Base-by-base conservation (phyloP, 768 basidiomycete genomes). In the Kwoniella botswanensis region DNA sequence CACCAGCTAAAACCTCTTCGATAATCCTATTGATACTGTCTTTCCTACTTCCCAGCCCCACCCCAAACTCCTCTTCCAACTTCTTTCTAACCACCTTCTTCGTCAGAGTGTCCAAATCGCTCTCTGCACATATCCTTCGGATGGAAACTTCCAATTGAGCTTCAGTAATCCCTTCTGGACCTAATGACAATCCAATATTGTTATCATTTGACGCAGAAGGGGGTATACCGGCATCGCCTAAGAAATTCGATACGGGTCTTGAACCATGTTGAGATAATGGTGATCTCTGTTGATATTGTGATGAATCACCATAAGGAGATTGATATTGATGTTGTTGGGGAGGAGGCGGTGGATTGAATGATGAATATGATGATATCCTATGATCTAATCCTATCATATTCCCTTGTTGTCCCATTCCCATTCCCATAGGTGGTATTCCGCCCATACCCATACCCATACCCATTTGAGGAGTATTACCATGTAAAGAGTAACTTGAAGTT, bases 81-180 rank as follows among this genome's bases (percentile, higher is more conserved):
- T 89, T 88, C 67, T 89, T 87, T 50, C 96, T 88, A 62, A 99
- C 90, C 75, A 91, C 92, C 75, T 95, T 90, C 86, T 98, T 98
- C 63, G 96, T 98, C 68, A 97, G 87, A 12, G 89, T 89, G 79
- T 94, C 93, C 62, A 99, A 86, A 84, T 98, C 93, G 0, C 93
- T 93, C 15, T 86, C 84, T 18, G 87, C 88, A 64, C 98, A 85
- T 52, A 97, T 87, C 18, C 89, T 87, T 72, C 91, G 88, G 3
- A 95, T 91, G 1, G 89, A 72, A 22, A 17, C 7, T 67, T 81
- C 80, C 12, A 84, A 71, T 50, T 82, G 76, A 6, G 63, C 71
- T 22, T 84, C 82, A 13, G 78, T 71, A 41, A 82, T 73, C 3
- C 76, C 74, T 17, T 62, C 62, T 54, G 71, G 67, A n/a, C 79